Conservation (phyloP, 169 alveolate species). For the Plasmodium vivax region DNA sequence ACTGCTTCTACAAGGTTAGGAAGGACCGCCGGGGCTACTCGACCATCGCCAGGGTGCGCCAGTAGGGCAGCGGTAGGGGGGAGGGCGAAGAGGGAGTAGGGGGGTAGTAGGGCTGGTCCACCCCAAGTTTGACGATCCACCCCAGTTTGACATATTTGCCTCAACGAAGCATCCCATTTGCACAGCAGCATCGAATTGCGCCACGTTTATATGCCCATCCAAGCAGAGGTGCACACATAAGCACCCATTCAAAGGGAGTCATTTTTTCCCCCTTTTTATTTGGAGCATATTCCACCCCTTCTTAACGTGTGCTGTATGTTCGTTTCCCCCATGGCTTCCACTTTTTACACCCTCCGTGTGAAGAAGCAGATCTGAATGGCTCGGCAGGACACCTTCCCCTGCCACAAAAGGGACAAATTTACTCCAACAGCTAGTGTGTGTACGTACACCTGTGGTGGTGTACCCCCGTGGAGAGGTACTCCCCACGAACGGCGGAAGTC, state of each 20-base stretch:
- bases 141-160: not conserved
- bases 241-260: not conserved
- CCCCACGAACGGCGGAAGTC: not conserved
- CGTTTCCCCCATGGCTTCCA: not conserved
- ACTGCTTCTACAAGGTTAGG: constrained; percentile 49
- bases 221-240: not conserved
- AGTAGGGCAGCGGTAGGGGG: not conserved
- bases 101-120: not conserved
- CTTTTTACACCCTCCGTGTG: not conserved
- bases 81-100: too few species aligned
- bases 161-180: not conserved
- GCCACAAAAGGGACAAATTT: not conserved
- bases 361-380: not conserved
- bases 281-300: not conserved
- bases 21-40: constrained; percentile 36
- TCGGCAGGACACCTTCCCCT: not conserved
- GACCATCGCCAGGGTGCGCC: not conserved
- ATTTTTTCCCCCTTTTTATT: not conserved
- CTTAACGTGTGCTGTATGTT: not conserved
- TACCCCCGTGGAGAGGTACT: not conserved
- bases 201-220: not conserved
- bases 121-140: too few species aligned
- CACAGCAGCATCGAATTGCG: not conserved
- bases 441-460: not conserved
- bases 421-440: not conserved